Conservation (phyloP, 2,329 filamentous ascomycete species). For the Exophiala bonariae region DNA sequence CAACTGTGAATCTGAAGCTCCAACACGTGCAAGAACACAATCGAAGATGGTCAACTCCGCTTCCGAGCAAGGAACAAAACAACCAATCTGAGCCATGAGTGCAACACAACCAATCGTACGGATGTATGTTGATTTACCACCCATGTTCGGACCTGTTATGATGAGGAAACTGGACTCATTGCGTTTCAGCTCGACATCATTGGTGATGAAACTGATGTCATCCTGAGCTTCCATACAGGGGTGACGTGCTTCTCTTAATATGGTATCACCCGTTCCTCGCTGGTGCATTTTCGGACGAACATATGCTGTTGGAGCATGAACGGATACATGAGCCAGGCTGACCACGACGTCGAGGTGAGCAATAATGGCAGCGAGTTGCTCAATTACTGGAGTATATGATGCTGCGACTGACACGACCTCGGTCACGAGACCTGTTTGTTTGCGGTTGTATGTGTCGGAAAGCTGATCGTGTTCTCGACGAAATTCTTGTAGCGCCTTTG, state of each 20-base stretch:
- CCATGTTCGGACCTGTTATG: conserved; percentile 98
- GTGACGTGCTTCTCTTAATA: conserved; percentile 90
- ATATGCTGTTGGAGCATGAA: conserved; percentile 90
- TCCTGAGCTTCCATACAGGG: conserved; percentile 99
- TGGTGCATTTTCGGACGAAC: conserved; percentile 87
- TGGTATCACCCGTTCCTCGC: conserved; percentile 81
- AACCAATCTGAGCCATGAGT: conserved; percentile 94
- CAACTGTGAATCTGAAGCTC: conserved; percentile 92
- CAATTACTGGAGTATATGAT: conserved; percentile 90
- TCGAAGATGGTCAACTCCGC: conserved; percentile 96
- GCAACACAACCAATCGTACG: conserved; percentile 96
- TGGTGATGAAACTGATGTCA: conserved; percentile 97
- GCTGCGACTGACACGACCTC: conserved; percentile 93
- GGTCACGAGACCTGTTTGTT: conserved; percentile 83
- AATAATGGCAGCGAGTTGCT: conserved; percentile 82
- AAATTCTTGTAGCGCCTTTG: conserved; percentile 72
- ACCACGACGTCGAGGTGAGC: conserved; percentile 95
- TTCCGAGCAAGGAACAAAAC: conserved; percentile 88
- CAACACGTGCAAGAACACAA: conserved; percentile 92
- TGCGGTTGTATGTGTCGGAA: conserved; percentile 91
- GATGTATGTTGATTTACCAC: conserved; percentile 97
- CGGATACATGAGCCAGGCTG: conserved; percentile 86
- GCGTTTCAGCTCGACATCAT: conserved; percentile 81
- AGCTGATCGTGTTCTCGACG: conserved; percentile 92
- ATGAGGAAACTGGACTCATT: conserved; percentile 86